Evolutionary conservation across 2,329 filamentous ascomycete species (phyloP), one percentile per base, ranked within the genome.

Genomic region (Monilinia fructigena): DNA sequence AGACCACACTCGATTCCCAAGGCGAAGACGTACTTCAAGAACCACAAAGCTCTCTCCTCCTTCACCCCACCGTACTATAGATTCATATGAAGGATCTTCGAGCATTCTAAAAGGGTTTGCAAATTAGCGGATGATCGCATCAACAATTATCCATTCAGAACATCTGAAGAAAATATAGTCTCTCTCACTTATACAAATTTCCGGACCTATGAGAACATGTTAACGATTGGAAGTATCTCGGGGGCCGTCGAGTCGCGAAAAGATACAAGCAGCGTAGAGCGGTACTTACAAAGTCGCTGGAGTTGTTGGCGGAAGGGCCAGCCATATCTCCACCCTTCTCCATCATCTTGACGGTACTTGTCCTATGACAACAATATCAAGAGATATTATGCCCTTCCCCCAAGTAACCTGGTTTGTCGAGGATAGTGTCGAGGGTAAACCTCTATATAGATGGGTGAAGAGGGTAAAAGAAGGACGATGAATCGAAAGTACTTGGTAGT

Each of bases 1-100:
- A 4, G 26, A 26, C 26, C 18, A 31, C n/a, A 42, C 35, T 35
- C 31, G 28, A 45, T 12, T 55, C 63, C n/a, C 40, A 20, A 52
- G 23, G 7, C 8, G 18, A 67, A 66, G 40, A 73, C 83, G 66
- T 83, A 97, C 95, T 86, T 99, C 95, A 64, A 98, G 83, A 61
- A 99, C 96, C 67, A 99, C 94, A 76, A 99, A 99, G 73, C 93
- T 97, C 76, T 97, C 92, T 64, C 93, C 93, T 70, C 93, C 89
- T 72, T 96, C 92, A 68, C 93, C 93, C 95, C 95, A 99, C 79
- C 94, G 86, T 59, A 98, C 95, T 68, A 98, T 93, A 68, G 90
- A 89, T 73, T 93, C 88, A 78, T 99, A 96, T 63, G 92, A 89
- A 47, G 93, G 93, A 75, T 96, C 96, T 79, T 98, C 94, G 74